Conservation (phyloP, 768 basidiomycete genomes). For the Mycena sanguinolenta region DNA sequence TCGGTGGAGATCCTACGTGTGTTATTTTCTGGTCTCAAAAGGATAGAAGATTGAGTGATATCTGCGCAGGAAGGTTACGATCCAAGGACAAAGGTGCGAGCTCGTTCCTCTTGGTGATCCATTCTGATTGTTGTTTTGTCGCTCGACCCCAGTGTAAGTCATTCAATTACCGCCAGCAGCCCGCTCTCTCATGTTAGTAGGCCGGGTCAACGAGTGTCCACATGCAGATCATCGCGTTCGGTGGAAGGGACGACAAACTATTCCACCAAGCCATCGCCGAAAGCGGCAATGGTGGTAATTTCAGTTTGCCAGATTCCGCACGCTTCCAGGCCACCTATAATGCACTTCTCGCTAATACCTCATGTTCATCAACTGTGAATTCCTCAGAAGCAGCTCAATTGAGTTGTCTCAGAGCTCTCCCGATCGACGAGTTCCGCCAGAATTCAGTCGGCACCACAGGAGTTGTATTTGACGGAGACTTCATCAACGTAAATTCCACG, state of each 20-base stretch:
- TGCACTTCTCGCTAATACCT: conserved; percentile 28
- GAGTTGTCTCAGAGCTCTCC: conserved; percentile 28
- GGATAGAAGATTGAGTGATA: background rate
- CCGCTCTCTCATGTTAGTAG: conserved; percentile 30
- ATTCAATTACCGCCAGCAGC: background rate
- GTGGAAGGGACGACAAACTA: conserved; percentile 31
- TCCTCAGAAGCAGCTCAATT: conserved; percentile 22
- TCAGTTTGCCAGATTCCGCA: conserved; percentile 5
- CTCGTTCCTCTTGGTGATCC: too few relatives aligned
- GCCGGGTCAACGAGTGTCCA: conserved; percentile 51
- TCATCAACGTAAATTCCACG: conserved; percentile 20
- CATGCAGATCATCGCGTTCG: conserved; percentile 49
- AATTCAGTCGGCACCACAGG: conserved; percentile 24
- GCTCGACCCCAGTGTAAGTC: background rate
- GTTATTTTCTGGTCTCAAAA: conserved; percentile 34
- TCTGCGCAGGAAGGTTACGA: conserved; percentile 28
- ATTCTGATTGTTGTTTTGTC: background rate
- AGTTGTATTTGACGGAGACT: conserved; percentile 32
- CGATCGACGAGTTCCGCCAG: conserved; percentile 34
- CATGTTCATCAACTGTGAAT: conserved; percentile 25
- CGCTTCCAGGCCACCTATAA: conserved; percentile 25
- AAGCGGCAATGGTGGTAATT: conserved; percentile 31
- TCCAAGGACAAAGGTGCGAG: conserved; percentile 33
- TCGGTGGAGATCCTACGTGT: conserved; percentile 43
- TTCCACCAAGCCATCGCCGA: conserved; percentile 35